Evolutionary conservation across 2,329 filamentous ascomycete species (phyloP), one percentile per base, ranked within the genome.

Genomic region (Simplicillium aogashimaense): DNA sequence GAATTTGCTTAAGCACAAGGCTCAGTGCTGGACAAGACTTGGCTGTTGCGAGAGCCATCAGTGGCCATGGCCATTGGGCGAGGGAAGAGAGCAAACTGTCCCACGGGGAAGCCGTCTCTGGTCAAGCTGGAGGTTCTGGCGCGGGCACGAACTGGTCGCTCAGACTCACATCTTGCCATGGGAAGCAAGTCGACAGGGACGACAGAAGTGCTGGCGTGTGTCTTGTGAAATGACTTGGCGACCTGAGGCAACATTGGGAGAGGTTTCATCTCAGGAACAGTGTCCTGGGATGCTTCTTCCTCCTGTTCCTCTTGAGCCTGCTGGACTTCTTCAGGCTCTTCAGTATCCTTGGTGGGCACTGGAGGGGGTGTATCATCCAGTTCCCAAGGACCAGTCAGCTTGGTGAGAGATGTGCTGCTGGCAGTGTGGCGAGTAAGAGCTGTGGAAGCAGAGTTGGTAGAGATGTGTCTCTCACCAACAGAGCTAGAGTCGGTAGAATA

Each of bases 371-470:
- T 47, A 5, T 48, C 46, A 14, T 64, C 60, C 2, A 50, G 20
- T 9, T 25, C 48, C 49, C 57, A 56, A 12, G 51, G 45, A 10
- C 44, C 51, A 12, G 53, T 47, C 47, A 56, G 50, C 46, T 63
- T 63, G 50, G 56, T 61, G 18, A 64, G 50, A 11, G 67, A 72
- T 11, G 59, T 65, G 43, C 66, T 74, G 59, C 71, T 76, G 34
- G 62, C 58, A 4, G 73, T 78, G 52, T 73, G 63, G 5, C 70
- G 67, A 5, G 72, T 76, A 43, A 72, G 61, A 31, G 68, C 69
- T 1, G 74, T 76, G 44, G 68, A 69, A 9, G 65, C 69, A 4
- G 74, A 78, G 18, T 67, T 63, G 13, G 66, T 65, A 11, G 74
- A 78, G 37, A 67, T 63, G 53, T 76, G 72, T 18, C 71, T 71